These are phyloP conservation scores for Schizophyllum commune DNA, from an alignment of 1,284 basidiomycete genomes.

Conservation along the genomic window DNA sequence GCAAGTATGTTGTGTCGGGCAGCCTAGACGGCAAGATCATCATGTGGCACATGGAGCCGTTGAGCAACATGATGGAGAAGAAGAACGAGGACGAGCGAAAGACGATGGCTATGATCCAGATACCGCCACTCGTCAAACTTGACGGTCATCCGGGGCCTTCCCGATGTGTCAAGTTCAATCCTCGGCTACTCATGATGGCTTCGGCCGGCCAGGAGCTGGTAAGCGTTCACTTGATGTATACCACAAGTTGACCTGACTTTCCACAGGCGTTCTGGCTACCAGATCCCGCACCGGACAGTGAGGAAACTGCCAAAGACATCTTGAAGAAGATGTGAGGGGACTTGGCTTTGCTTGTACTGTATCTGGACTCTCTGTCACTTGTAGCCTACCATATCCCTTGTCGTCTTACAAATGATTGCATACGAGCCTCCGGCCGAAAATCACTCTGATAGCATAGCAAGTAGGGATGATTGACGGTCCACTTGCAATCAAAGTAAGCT, in stretches of 20 bases:
- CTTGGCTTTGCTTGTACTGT: background rate
- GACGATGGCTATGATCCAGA: slow-evolving; percentile 32
- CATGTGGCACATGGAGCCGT: slow-evolving; percentile 62
- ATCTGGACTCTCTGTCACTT: too few species aligned
- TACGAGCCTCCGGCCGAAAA: too few species aligned
- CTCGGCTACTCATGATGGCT: slow-evolving; percentile 82
- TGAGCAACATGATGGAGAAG: slow-evolving; percentile 43
- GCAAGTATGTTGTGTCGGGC: slow-evolving; percentile 77
- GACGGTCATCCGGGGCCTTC: slow-evolving; percentile 79
- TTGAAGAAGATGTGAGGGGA: slow-evolving; percentile 7
- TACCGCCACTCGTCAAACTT: slow-evolving; percentile 51
- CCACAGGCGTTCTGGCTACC: slow-evolving; percentile 14
- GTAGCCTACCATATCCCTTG: too few species aligned
- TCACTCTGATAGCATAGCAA: too few species aligned
- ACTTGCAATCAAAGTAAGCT: too few species aligned
- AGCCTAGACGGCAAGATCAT: slow-evolving; percentile 76
- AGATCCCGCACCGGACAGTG: slow-evolving; percentile 11
- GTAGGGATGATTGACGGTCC: too few species aligned
- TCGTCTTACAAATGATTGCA: too few species aligned
- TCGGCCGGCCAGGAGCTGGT: slow-evolving; percentile 83
- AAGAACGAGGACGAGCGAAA: slow-evolving; percentile 47
- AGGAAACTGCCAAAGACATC: slow-evolving; percentile 10
- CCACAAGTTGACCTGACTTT: background rate
- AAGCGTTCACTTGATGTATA: slow-evolving; percentile 21
- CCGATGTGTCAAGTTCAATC: slow-evolving; percentile 84